These are phyloP conservation scores for Gyromitra esculenta DNA, from an alignment of 2,329 filamentous ascomycete species.

Conservation along the genomic window DNA sequence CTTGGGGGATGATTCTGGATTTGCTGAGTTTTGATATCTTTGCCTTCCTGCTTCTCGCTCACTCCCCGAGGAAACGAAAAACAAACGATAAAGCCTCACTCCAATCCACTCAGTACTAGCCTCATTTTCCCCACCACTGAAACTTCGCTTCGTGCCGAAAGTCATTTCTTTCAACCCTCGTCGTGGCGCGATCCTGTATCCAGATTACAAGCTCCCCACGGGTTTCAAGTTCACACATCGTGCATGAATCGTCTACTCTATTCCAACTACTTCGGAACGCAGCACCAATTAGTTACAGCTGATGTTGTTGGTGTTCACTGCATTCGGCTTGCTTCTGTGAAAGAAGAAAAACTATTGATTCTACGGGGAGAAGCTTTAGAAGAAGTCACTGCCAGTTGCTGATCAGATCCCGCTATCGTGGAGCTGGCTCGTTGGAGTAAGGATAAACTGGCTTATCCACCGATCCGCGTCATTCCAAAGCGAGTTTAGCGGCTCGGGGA, in stretches of 20 bases:
- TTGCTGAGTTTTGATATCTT: constrained; percentile 2
- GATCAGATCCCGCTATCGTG: constrained; percentile 50
- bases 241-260: constrained; percentile 49
- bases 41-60: background rate
- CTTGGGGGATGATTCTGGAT: background rate
- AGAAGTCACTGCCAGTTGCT: constrained; percentile 21
- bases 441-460: constrained; percentile 51
- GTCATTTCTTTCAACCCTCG: constrained; percentile 49
- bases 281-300: constrained; percentile 33
- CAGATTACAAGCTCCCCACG: constrained; percentile 52
- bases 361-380: constrained; percentile 24
- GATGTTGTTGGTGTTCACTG: constrained; percentile 27
- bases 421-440: constrained; percentile 51
- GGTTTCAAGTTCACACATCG: constrained; percentile 53
- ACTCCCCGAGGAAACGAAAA: constrained; percentile 4
- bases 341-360: constrained; percentile 26
- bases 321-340: constrained; percentile 37
- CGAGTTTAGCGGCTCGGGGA: constrained; percentile 42
- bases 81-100: background rate
- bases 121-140: constrained; percentile 31
- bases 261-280: constrained; percentile 41
- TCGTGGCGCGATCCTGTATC: constrained; percentile 54
- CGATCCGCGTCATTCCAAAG: constrained; percentile 47
- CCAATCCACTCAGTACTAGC: constrained; percentile 28
- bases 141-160: constrained; percentile 52